Evolutionary conservation across 2,329 filamentous ascomycete species (phyloP), one percentile per base, ranked within the genome.

Genomic region (Westerdykella sp.): DNA sequence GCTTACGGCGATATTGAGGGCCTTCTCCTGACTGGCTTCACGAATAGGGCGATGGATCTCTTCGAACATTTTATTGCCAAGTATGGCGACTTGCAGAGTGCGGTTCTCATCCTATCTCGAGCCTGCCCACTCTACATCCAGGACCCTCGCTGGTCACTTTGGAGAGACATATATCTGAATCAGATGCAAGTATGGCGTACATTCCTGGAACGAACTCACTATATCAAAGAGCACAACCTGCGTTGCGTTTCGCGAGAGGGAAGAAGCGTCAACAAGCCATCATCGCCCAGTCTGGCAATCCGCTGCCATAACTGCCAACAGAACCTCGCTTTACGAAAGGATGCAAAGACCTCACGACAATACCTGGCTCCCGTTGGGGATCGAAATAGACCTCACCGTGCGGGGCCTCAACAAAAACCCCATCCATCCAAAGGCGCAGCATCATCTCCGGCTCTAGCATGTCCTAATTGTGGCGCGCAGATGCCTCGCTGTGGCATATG

Each of bases 71-170:
- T 89, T 64, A 77, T 93, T 37, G 76, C 83, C 54, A 84, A 84
- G 53, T 88, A 84, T 62, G 76, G 81, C 58, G 87, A 91, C 62
- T 75, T 87, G 18, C 87, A 94, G 67, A 89, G 86, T 1, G 84
- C 86, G 1, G 83, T 85, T 0, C 73, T 93, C 2, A 78, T 87
- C 46, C 78, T 86, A 44, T 84, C 84, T 11, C 82, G 85, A 62
- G 85, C 84, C 52, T 79, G 81, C 44, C 87, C 87, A 0, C 76
- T 81, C 7, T 91, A 87, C 65, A 81, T 91, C 51, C 79, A 85
- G 63, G 87, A 93, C 62, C 72, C 84, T 35, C 82, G 87, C 50
- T 87, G 83, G 68, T 74, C 76, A 9, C 80, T 83, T 43, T 91
- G 87, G 84, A 83, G 84, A 49, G 89, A 91, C 62, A 78, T 83